Conservation (phyloP, 345 rosid species). For the Boechera stricta region DNA sequence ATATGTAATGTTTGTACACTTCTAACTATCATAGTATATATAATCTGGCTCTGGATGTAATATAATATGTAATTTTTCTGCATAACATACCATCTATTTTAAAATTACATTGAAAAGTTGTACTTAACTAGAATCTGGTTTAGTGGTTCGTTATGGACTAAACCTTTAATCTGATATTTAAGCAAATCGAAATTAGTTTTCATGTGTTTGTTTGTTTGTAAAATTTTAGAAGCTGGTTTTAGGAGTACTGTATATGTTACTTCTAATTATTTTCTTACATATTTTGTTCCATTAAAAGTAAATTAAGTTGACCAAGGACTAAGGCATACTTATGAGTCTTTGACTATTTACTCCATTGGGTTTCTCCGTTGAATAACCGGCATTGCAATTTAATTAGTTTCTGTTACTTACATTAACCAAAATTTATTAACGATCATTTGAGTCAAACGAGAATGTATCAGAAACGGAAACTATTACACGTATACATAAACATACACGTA, state of each 20-base stretch:
- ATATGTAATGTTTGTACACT: neutral
- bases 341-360: neutral
- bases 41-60: conserved; percentile 3
- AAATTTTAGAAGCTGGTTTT: neutral
- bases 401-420: neutral
- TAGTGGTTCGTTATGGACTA: neutral
- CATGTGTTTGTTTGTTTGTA: neutral
- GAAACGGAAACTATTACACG: too few relatives aligned
- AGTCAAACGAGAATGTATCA: neutral
- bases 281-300: neutral
- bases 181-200: neutral
- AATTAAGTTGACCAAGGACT: neutral
- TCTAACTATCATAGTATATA: neutral
- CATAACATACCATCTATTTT: neutral
- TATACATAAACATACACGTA: neutral
- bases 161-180: neutral
- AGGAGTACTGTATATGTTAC: neutral
- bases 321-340: neutral
- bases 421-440: neutral
- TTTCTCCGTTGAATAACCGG: conserved; percentile 17
- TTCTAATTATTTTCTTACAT: neutral
- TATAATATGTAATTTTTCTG: neutral
- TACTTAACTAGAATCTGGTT: neutral
- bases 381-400: neutral
- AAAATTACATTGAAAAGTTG: neutral